Conservation (phyloP, 1,284 basidiomycete species). For the Porogramme epimiltina region DNA sequence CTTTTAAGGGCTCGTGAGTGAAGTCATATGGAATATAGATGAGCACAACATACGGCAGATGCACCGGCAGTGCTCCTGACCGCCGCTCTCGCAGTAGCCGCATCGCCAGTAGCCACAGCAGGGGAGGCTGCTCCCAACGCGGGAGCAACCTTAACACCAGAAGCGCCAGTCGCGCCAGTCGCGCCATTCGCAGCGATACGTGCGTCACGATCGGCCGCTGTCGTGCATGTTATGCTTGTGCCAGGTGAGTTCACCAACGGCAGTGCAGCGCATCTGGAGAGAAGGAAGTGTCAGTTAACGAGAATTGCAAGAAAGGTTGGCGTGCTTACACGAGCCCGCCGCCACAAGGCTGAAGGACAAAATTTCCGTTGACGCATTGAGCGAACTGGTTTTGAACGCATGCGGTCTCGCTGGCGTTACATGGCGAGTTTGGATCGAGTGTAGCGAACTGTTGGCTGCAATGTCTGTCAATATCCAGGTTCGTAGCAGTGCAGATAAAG, state of each 20-base stretch:
- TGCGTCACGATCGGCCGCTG: slow-evolving; percentile 38
- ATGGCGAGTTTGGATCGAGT: slow-evolving; percentile 43
- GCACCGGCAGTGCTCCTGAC: no score
- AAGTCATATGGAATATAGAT: no score
- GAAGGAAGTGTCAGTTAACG: neutral
- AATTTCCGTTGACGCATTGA: slow-evolving; percentile 52
- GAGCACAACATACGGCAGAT: no score
- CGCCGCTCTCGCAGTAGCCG: no score
- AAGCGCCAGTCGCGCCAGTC: slow-evolving; percentile 5
- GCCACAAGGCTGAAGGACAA: slow-evolving; percentile 44
- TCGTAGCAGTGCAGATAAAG: neutral
- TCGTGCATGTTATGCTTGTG: slow-evolving; percentile 49
- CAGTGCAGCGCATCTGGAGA: slow-evolving; percentile 52
- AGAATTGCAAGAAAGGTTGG: neutral
- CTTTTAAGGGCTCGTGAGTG: no score
- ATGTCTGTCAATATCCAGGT: neutral
- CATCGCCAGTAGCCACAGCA: neutral
- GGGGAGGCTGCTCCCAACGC: neutral
- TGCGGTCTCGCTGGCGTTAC: slow-evolving; percentile 43
- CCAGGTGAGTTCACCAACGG: slow-evolving; percentile 47
- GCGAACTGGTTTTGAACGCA: slow-evolving; percentile 50
- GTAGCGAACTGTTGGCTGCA: slow-evolving; percentile 46
- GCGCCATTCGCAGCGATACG: slow-evolving; percentile 45
- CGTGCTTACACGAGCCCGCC: slow-evolving; percentile 44
- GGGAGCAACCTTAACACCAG: neutral